A percentile compares a stretch with the other conserved stretches of the same genome.
phyloP scores from a whole-genome alignment of 768 basidiomycete species.

The Trametes elegans region DNA sequence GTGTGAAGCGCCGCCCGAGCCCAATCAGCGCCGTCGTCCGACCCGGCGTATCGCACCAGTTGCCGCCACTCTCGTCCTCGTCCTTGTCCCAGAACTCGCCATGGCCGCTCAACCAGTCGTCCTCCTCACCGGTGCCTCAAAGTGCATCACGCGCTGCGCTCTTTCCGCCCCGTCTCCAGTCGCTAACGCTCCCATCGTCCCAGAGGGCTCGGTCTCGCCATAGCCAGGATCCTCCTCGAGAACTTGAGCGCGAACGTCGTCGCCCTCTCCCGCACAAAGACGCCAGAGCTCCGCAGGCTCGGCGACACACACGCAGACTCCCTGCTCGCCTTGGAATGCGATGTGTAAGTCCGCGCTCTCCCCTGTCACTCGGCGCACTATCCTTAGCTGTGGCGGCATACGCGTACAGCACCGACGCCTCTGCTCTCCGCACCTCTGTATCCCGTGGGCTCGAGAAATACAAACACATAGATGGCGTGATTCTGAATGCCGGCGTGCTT shows the following conservation, averaged over 20 bases:
- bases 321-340: conserved; percentile 62
- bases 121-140: conserved; percentile 85
- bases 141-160: conserved; percentile 37
- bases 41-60: conserved; percentile 3
- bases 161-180: conserved; percentile 1
- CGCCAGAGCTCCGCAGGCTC: conserved; percentile 62
- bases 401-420: conserved; percentile 57
- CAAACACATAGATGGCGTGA: conserved; percentile 67
- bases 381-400: conserved; percentile 5
- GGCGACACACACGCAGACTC: conserved; percentile 33
- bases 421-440: conserved; percentile 56
- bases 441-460: conserved; percentile 49
- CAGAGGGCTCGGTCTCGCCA: conserved; percentile 77
- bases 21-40: conserved; percentile 8
- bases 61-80: not conserved
- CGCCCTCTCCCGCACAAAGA: conserved; percentile 68
- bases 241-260: conserved; percentile 68
- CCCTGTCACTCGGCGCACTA: not conserved
- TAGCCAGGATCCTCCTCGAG: conserved; percentile 61
- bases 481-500: conserved; percentile 83
- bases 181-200: conserved; percentile 11
- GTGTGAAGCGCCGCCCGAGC: conserved; percentile 19
- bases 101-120: conserved; percentile 53
- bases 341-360: conserved; percentile 57
- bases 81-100: not conserved